Evolutionary conservation across 108 stramenopile genomes (phyloP).

Genomic region (Cyclotella kingstonii): DNA sequence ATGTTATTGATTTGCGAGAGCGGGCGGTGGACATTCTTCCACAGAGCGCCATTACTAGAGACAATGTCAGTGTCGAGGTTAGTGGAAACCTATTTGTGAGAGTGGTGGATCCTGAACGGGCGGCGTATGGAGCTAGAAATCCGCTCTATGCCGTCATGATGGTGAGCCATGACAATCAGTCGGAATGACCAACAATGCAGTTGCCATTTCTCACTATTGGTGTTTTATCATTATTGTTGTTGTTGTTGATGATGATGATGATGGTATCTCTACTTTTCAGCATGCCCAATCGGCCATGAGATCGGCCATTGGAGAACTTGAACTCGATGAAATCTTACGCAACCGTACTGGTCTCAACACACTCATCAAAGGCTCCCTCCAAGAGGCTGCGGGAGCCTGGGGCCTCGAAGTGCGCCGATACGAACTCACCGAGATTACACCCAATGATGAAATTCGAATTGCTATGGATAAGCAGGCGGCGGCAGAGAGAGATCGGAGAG

Average conservation of each 20-base stretch:
- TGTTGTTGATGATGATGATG: not conserved
- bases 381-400: constrained; percentile 95
- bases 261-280: constrained; percentile 16
- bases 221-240: too few relatives aligned
- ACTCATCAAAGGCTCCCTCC: constrained; percentile 86
- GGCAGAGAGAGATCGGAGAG: constrained; percentile 91
- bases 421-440: constrained; percentile 97
- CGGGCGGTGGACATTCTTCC: constrained; percentile 90
- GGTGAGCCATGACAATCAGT: constrained; percentile 44
- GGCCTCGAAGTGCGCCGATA: constrained; percentile 92
- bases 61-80: constrained; percentile 97
- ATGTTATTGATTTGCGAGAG: constrained; percentile 94
- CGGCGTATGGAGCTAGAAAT: constrained; percentile 93
- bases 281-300: constrained; percentile 98
- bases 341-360: constrained; percentile 88
- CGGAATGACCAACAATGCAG: not conserved
- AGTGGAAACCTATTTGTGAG: constrained; percentile 96
- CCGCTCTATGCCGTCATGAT: constrained; percentile 95
- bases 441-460: constrained; percentile 91
- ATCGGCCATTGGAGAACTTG: constrained; percentile 97
- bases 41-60: constrained; percentile 94
- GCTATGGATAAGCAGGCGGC: constrained; percentile 99
- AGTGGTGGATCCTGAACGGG: constrained; percentile 88
- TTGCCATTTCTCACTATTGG: not conserved
- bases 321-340: constrained; percentile 98